Base-by-base conservation (phyloP, 1,284 basidiomycete genomes). In the Rhodotorula sp. region DNA sequence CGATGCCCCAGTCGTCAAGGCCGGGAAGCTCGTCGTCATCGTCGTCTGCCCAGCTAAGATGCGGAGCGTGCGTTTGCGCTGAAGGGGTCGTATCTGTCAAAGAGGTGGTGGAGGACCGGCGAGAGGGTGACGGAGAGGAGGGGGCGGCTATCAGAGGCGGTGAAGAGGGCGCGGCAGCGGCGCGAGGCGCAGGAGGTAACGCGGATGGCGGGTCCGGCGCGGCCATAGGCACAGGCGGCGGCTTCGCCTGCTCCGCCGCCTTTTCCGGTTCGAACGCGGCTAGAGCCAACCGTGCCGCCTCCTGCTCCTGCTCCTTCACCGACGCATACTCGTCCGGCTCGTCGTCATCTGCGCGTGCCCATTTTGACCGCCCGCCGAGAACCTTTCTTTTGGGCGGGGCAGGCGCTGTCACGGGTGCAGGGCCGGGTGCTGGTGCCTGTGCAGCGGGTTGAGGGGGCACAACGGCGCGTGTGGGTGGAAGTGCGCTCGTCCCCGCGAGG, bases 21-120 rank as follows among this genome's bases (percentile, higher is more conserved):
- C 39, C 34, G 1, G 71, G 71, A 3, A 72, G 55, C 32, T 53
- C 55, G 44, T 73, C 72, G 9, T 70, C 60, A 19, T 71, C 72
- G 39, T 66, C 67, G 57, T 73, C 72, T 10, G 72, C 72, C 72
- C 72, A 73, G 58, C 70, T 55, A 39, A 64, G 25, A 13, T 55
- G 53, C 13, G 44, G 29, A 32, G 48, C 51, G 41, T 25, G n/a
- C n/a, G n/a, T n/a, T n/a, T n/a, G n/a, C n/a, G n/a, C n/a, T n/a
- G n/a, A n/a, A n/a, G n/a, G n/a, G n/a, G n/a, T n/a, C n/a, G n/a
- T n/a, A n/a, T n/a, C n/a, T n/a, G n/a, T n/a, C n/a, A n/a, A n/a
- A n/a, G n/a, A n/a, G 15, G 34, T 27, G 36, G 63, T 69, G 27
- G 66, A 59, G 44, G 29, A 3, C 17, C 44, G 57, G 36, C 34